phyloP scores from a whole-genome alignment of 305 asterid species.

The Fraxinus latifolia region DNA sequence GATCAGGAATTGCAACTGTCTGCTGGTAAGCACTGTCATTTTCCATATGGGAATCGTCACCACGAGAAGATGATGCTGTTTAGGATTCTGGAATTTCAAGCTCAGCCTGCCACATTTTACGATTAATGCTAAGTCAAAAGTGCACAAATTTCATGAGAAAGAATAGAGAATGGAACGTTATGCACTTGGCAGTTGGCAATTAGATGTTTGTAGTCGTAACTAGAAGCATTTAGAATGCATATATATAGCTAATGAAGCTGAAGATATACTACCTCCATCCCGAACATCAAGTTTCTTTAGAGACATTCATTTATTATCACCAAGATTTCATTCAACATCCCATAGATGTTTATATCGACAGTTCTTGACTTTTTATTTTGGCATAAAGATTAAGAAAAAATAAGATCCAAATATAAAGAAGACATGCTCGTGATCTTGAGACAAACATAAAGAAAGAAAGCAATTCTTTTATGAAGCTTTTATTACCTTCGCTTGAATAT shows the following conservation, averaged over 20 bases:
- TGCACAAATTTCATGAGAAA: not conserved
- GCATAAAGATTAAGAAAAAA: not conserved
- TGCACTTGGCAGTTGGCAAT: not conserved
- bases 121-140: not conserved
- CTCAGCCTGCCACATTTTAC: slow-evolving; percentile 55
- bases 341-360: not conserved
- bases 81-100: slow-evolving; percentile 38
- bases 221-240: not conserved
- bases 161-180: not conserved
- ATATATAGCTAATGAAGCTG: not conserved
- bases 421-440: not conserved
- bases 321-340: not conserved
- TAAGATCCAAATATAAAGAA: not conserved
- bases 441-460: not conserved
- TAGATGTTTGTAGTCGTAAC: not conserved
- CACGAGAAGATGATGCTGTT: slow-evolving; percentile 28
- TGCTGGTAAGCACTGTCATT: slow-evolving; percentile 37
- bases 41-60: slow-evolving; percentile 27
- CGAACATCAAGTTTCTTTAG: not conserved
- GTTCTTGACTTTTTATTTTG: not conserved
- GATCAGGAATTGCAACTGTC: slow-evolving; percentile 23
- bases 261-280: not conserved
- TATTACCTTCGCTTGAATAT: slow-evolving; percentile 77
- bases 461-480: not conserved
- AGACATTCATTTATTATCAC: not conserved